Base-by-base conservation (phyloP, 257 asterid species). In the Ligustrum vulgare region DNA sequence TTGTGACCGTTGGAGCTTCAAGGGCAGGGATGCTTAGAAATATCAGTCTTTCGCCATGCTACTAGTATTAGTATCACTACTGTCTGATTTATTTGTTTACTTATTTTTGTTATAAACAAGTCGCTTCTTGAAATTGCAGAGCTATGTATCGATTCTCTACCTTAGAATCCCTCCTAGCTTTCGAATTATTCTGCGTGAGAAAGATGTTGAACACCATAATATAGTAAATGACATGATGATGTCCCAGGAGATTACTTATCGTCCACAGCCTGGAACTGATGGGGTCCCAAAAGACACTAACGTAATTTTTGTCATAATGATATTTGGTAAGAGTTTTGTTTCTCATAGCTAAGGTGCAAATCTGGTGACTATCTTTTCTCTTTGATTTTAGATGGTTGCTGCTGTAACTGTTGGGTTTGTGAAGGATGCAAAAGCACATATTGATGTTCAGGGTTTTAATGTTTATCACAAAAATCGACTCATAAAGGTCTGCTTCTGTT, bases 401-500 rank as follows among this genome's bases (percentile, higher is more conserved):
- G 75, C 72, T 35, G 99, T 95, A 37, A 93, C 93, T 71, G 87
- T 95, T 87, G 99, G 99, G 63, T 95, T 95, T 82, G 99, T 95
- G 73, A 95, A 93, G 89, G 99, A 95, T 80, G 99, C 98, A 43
- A 86, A 82, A 80, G 82, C 87, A 67, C 99, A 95, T 78, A 89
- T 95, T 80, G 99, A 95, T 87, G 99, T 95, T 77, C 98, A 92
- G 85, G 99, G 99, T 54, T 95, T 95, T 82, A 95, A 95, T 73
- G 99, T 95, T 34, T 95, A 95, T 81, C 99, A 95, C 87, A 93
- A 92, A 87, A 95, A 95, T 76, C 87, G 99, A 45, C 99, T 95
- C 68, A 93, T 95, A 67, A 95, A 95, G 98, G 99, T 95, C 43
- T 67, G 73, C 74, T 65, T 49, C 43, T 74, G 25, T 62, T 67